Conservation (phyloP, 192 early-diverging fungal species). For the Coemansia sp. region DNA sequence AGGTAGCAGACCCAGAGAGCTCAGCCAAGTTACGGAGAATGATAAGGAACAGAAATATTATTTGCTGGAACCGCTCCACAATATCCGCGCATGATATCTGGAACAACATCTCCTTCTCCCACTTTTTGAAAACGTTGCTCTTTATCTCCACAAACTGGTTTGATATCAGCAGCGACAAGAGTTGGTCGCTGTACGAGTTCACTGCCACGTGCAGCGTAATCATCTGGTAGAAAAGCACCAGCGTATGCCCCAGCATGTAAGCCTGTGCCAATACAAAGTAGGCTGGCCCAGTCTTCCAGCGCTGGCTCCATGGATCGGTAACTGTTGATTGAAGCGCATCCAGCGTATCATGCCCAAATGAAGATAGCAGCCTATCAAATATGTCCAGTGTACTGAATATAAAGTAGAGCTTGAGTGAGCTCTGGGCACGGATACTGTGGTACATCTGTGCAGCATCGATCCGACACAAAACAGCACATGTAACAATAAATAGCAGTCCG, state of each 20-base stretch:
- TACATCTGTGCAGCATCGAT: conserved; percentile 91
- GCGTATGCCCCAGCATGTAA: conserved; percentile 89
- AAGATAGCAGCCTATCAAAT: conserved; percentile 89
- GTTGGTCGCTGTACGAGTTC: conserved; percentile 93
- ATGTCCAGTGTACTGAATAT: conserved; percentile 96
- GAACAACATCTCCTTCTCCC: conserved; percentile 96
- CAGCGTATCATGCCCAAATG: conserved; percentile 92
- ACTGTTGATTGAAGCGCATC: conserved; percentile 87
- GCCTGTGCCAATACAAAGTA: conserved; percentile 74
- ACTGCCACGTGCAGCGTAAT: conserved; percentile 95
- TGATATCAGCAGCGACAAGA: conserved; percentile 88
- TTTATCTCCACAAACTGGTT: conserved; percentile 99
- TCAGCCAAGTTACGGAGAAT: conserved; percentile 89
- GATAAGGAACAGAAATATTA: conserved; percentile 86
- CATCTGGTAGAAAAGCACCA: conserved; percentile 92
- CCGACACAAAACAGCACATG: conserved; percentile 72
- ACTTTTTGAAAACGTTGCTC: conserved; percentile 93
- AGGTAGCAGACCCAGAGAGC: conserved; percentile 61
- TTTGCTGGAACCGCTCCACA: conserved; percentile 93
- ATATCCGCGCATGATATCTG: conserved; percentile 94
- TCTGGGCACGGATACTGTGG: conserved; percentile 94
- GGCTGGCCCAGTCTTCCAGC: conserved; percentile 39
- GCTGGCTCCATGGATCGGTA: conserved; percentile 39
- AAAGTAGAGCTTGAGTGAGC: conserved; percentile 94
- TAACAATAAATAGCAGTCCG: conserved; percentile 74